Conservation (phyloP, 2,329 filamentous ascomycete species). For the Teratosphaeria nubilosa region DNA sequence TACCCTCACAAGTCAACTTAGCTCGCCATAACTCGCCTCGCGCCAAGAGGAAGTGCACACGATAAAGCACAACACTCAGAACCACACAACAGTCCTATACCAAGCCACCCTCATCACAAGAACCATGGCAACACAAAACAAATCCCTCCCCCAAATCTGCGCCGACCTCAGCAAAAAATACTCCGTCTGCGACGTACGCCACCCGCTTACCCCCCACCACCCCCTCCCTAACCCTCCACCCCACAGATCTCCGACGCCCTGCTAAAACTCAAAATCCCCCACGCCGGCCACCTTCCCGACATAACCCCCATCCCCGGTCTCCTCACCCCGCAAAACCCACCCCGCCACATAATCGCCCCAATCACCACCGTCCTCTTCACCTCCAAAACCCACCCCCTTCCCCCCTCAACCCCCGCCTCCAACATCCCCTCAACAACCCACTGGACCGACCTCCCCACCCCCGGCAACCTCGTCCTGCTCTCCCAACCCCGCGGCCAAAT, state of each 20-base stretch:
- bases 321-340: not conserved
- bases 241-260: conserved; percentile 59
- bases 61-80: too few relatives aligned
- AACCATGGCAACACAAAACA: not conserved
- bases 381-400: conserved; percentile 37
- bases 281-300: conserved; percentile 58
- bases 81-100: too few relatives aligned
- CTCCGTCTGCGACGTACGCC: not conserved
- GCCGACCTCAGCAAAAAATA: not conserved
- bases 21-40: too few relatives aligned
- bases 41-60: too few relatives aligned
- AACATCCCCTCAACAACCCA: conserved; percentile 51
- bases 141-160: not conserved
- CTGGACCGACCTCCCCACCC: conserved; percentile 56
- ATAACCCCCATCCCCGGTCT: conserved; percentile 34
- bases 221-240: not conserved
- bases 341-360: conserved; percentile 34
- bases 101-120: not conserved
- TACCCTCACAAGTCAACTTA: too few relatives aligned
- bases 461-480: conserved; percentile 54
- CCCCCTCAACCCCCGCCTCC: conserved; percentile 27
- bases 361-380: conserved; percentile 56
- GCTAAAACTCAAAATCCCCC: conserved; percentile 55
- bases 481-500: conserved; percentile 55
- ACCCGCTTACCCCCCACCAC: not conserved